Base-by-base conservation (phyloP, 73 alveolate species). In the Paramecium bursaria region DNA sequence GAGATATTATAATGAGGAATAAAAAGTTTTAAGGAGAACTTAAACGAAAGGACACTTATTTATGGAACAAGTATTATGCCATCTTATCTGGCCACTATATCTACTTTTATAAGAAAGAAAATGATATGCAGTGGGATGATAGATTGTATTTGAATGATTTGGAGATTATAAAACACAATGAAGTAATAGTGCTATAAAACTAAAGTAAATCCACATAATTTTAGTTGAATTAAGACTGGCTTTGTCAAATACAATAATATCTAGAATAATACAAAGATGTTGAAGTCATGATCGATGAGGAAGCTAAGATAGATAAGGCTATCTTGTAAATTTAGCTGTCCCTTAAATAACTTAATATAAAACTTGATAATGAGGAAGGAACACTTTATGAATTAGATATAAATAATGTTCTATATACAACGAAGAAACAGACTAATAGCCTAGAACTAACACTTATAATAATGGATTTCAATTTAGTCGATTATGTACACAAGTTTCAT, bases 51-150 rank as follows among this genome's bases (percentile, higher is more conserved):
- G 27, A 27, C n/a, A 25, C 33, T 25, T 79, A 46, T n/a, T 48
- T 33, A n/a, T 82, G 90, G 90, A 29, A 46, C 3, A 60, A 82
- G 13, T 23, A 22, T 31, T 47, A n/a, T 26, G 60, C 75, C 3
- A 25, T 47, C 14, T 76, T 82, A 31, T 52, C 86, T 19, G 86
- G 90, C 14, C 22, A 60, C 10, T 82, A 22, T 73, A 11, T 82
- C 19, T 82, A 61, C 25, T 82, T 42, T 73, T 77, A 31, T 50
- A 6, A 50, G 13, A 53, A 51, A 11, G 88, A 77, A 39, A 50
- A 77, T 77, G 88, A 55, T 26, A 17, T 51, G 53, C 33, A 42
- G 44, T 67, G 53, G 53, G 82, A 67, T 10, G 82, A 67, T n/a
- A 67, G 55, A 67, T 25, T 67, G 11, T 39, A 19, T 6, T 67